These are phyloP conservation scores for apple (Malus domestica) DNA, from an alignment of 306 rosid genomes.

Conservation along the genomic window ASM211411v1 NC_041801.1:3143501-3144000, in stretches of 20 bases:
- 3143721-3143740: conserved; percentile 56
- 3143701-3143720: conserved; percentile 80
- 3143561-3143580: background rate
- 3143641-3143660: conserved; percentile 84
- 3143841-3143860: conserved; percentile 82
- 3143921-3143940: conserved; percentile 97
- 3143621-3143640: conserved; percentile 89
- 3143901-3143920: conserved; percentile 91
- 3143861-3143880: conserved; percentile 81
- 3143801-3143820: conserved; percentile 91
- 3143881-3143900: conserved; percentile 73
- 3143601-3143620: conserved; percentile 69
- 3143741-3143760: conserved; percentile 88
- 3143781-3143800: conserved; percentile 87
- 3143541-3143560: background rate
- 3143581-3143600: background rate
- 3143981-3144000: conserved; percentile 84
- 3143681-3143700: conserved; percentile 77
- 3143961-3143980: conserved; percentile 55
- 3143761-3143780: conserved; percentile 82
- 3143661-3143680: conserved; percentile 94
- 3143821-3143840: conserved; percentile 86
- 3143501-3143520: too few species aligned
- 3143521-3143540: background rate
- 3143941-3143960: conserved; percentile 76